Evolutionary conservation across 2,329 filamentous ascomycete genomes (phyloP), one percentile per base, ranked within the genome.

Genomic region (Aspergillus fumigatiaffinis): DNA sequence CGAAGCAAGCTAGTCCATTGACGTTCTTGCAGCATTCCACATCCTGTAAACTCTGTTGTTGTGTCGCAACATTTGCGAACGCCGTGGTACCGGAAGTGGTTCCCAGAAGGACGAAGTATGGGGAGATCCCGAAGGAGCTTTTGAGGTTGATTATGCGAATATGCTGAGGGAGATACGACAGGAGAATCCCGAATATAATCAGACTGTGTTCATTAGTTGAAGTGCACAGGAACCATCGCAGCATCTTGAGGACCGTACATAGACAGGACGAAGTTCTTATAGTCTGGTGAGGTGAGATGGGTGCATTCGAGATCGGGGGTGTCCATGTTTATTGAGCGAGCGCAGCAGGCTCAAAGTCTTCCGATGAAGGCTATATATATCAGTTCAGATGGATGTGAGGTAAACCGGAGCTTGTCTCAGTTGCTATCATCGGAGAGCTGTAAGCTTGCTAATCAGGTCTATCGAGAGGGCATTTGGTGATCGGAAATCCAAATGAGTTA

Each of bases 141-240:
- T 87, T 85, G 55, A 92, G 86, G 44, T 84, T 81, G 65, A 96
- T 90, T 76, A 99, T 97, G 68, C 94, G 91, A 73, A 89, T 84
- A 76, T 97, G 93, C 73, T 99, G 94, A 0, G 94, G 94, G 2
- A 97, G 83, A 77, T 99, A 99, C 35, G 93, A 97, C 57, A 96
- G 78, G 60, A 97, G 81, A 67, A 97, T 92, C 56, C 93, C 93
- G 66, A 96, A 72, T 60, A 97, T 81, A 65, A 97, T 91, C 67
- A 96, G 75, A 60, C 83, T 85, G 57, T 14, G 25, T 50, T 55
- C 14, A 26, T 54, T 51, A 60, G 21, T 52, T 44, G n/a, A 12
- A 44, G 41, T 63, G 58, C 25, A 55, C 57, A 64, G 50, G 23
- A 44, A 20, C 48, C n/a, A 7, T 26, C n/a, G 35, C 42, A 21